Base-by-base conservation (phyloP, 768 basidiomycete species). In the Tulasnella calospora region DNA sequence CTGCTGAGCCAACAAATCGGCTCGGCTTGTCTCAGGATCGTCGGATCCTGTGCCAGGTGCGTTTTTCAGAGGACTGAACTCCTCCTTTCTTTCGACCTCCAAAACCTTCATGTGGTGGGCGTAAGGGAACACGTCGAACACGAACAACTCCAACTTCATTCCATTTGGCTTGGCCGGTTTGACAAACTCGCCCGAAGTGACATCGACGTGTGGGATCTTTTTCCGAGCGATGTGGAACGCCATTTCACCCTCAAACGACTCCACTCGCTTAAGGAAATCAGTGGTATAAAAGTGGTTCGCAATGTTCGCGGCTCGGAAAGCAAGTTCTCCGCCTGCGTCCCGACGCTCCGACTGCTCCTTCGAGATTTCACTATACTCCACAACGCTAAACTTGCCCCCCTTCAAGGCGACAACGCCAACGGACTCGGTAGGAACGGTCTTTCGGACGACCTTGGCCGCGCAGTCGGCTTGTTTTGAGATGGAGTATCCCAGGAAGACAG, bases 121-220 rank as follows among this genome's bases (percentile, higher is more conserved):
- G 85, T 90, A 94, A 0, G 96, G 96, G 88, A 99, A 98, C 69
- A 99, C 98, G 85, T 99, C 98, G 82, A 99, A 99, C 41, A 99
- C 93, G 85, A 99, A 99, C 86, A 96, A 87, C 85, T 99, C 98
- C 80, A 99, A 90, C 86, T 99, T 99, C 94, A 99, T 97, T 79
- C 98, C 98, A 84, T 99, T 99, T n/a, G 95, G 94, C 83, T 91
- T 91, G 80, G 85, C 84, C 2, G 98, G 96, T 83, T 96, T 96
- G 83, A 96, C 84, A 5, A 82, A 35, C 79, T 90, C 86, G 27
- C 94, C 96, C 35, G 76, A 70, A 10, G 19, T 82, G 79, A 94
- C 82, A 83, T 94, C 91, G 80, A 96, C 86, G 81, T 92, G 89
- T 9, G 95, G 88, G 81, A 99, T 99, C 89, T 99, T 99, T 86